Conservation (phyloP, 2,329 filamentous ascomycete species). For the Chaetomium sp. region DNA sequence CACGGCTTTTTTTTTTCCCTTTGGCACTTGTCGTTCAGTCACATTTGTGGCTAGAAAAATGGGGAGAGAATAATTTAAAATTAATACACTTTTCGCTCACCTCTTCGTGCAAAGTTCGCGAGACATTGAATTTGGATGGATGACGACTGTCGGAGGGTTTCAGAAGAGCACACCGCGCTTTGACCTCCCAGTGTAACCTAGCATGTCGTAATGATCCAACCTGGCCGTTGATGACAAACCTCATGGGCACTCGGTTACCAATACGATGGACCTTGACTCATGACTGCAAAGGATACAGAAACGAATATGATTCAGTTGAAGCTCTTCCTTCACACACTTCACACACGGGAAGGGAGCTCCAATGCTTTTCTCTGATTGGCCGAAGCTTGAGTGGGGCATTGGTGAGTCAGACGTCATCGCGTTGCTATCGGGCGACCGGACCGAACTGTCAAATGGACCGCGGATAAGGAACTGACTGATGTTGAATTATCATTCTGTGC, state of each 20-base stretch:
- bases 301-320: background rate
- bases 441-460: background rate
- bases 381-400: constrained; percentile 21
- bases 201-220: background rate
- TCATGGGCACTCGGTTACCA: background rate
- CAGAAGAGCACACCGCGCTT: background rate
- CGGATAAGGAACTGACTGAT: background rate
- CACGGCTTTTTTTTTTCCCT: constrained; percentile 19
- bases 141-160: background rate
- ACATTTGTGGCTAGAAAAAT: constrained; percentile 9
- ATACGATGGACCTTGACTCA: background rate
- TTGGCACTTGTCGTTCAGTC: constrained; percentile 6
- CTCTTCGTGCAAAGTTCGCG: background rate
- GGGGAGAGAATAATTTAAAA: constrained; percentile 6
- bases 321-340: no score
- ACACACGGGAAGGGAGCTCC: background rate
- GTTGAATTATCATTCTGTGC: background rate
- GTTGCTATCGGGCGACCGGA: constrained; percentile 19
- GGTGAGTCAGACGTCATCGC: constrained; percentile 15
- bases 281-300: background rate
- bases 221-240: background rate
- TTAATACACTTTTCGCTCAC: background rate
- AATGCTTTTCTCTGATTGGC: constrained; percentile 2
- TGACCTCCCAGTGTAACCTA: background rate
- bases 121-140: background rate